Evolutionary conservation across 2,329 filamentous ascomycete genomes (phyloP).

Genomic region (Monilinia laxa): DNA sequence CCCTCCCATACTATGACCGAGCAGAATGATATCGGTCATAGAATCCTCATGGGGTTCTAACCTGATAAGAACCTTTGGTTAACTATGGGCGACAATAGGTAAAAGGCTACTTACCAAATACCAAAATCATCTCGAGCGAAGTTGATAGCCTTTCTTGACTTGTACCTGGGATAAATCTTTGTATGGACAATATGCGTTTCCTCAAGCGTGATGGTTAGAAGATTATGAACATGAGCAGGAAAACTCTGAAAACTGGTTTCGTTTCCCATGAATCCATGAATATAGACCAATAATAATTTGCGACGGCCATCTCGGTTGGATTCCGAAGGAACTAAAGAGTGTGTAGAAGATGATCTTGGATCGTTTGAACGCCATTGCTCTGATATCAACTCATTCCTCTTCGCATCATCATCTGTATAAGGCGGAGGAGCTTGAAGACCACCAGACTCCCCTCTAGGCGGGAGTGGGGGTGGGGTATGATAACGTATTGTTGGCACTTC

Average conservation of each 20-base stretch:
- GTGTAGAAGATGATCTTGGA: constrained; percentile 40
- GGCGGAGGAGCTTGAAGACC: constrained; percentile 34
- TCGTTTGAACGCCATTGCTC: constrained; percentile 40
- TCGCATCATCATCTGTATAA: constrained; percentile 35
- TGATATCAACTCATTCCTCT: constrained; percentile 36
- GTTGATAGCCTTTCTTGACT: constrained; percentile 69
- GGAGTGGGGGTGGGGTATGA: constrained; percentile 34
- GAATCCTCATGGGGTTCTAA: constrained; percentile 72
- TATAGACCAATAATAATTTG: constrained; percentile 71
- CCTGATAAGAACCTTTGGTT: constrained; percentile 44
- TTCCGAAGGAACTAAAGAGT: constrained; percentile 39
- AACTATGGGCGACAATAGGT: constrained; percentile 25
- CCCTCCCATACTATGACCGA: constrained; percentile 90
- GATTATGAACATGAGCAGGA: constrained; percentile 79
- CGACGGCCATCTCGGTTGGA: constrained; percentile 44
- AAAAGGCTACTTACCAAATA: constrained; percentile 54
- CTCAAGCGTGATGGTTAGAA: constrained; percentile 63
- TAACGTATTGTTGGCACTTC: constrained; percentile 20
- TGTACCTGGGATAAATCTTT: constrained; percentile 81
- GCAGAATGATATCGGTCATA: constrained; percentile 74
- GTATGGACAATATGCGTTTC: constrained; percentile 81
- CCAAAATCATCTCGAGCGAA: constrained; percentile 82
- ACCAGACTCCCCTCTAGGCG: constrained; percentile 31
- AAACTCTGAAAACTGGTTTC: constrained; percentile 86
- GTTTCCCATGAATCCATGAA: constrained; percentile 89